These are phyloP conservation scores for Cyclotella distinguenda DNA, from an alignment of 108 stramenopile species.

Conservation along the genomic window DNA sequence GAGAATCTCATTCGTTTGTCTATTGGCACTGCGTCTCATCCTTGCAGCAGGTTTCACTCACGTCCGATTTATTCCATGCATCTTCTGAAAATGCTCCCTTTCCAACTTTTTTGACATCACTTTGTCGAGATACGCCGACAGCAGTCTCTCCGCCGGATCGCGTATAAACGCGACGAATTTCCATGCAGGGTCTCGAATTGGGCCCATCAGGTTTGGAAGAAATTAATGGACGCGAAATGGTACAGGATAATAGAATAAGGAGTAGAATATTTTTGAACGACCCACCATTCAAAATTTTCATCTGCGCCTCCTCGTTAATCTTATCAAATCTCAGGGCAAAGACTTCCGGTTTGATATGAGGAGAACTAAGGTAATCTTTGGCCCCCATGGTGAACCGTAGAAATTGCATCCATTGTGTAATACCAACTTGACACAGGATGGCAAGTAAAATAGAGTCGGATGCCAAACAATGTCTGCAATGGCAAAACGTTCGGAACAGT, in stretches of 20 bases:
- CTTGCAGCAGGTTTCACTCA: too few relatives aligned
- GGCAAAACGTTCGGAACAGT: background rate
- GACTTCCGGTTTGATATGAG: conserved; percentile 50
- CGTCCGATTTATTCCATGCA: conserved; percentile 33
- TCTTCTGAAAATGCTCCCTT: conserved; percentile 32
- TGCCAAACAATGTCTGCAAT: conserved; percentile 29
- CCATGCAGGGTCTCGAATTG: conserved; percentile 21
- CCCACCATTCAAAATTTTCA: conserved; percentile 31
- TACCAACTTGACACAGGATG: conserved; percentile 51
- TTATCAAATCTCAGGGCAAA: conserved; percentile 27
- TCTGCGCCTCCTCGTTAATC: conserved; percentile 25
- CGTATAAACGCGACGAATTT: conserved; percentile 36
- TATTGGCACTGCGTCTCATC: too few relatives aligned
- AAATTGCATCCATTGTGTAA: conserved; percentile 52
- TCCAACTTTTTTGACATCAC: conserved; percentile 16
- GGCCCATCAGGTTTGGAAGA: background rate
- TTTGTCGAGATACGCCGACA: conserved; percentile 39
- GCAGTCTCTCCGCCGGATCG: conserved; percentile 35
- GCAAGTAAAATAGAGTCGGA: background rate
- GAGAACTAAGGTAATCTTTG: conserved; percentile 50
- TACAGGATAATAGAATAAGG: conserved; percentile 6
- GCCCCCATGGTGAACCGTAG: conserved; percentile 37
- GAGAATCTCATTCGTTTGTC: too few relatives aligned
- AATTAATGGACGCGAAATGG: too few relatives aligned
- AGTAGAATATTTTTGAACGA: conserved; percentile 20